These are phyloP conservation scores for Neurospora tetraspora DNA, from an alignment of 495 filamentous ascomycete genomes.

Conservation along the genomic window DNA sequence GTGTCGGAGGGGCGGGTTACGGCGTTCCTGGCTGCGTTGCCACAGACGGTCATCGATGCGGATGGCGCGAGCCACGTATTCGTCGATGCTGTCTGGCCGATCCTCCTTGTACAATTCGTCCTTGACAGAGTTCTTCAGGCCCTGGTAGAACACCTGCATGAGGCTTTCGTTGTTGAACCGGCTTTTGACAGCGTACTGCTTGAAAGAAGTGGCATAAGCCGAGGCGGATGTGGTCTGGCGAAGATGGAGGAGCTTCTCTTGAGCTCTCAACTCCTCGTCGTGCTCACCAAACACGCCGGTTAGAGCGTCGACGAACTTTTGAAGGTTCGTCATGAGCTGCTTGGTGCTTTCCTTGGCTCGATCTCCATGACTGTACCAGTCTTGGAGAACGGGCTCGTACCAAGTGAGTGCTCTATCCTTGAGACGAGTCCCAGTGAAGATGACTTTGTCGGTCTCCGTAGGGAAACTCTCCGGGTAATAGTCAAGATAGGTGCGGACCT, in stretches of 20 bases:
- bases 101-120: neutral
- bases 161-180: neutral
- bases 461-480: too few species aligned
- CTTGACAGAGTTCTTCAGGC: constrained; percentile 1
- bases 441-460: too few species aligned
- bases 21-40: neutral
- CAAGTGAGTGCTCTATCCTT: too few species aligned
- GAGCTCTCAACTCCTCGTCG: neutral
- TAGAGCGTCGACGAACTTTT: neutral
- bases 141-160: neutral
- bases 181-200: neutral
- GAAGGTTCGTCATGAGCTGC: neutral
- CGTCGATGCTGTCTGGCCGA: neutral
- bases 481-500: too few species aligned
- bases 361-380: too few species aligned
- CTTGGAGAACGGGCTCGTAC: too few species aligned
- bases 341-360: neutral
- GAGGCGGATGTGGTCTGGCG: neutral
- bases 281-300: neutral
- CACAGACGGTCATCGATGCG: neutral
- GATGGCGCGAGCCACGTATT: neutral
- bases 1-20: too few species aligned
- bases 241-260: neutral
- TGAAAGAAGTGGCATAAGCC: neutral
- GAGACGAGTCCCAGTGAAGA: too few species aligned